Percentiles rank a stretch among this genome's conserved stretches.
phyloP scores from a whole-genome alignment of 176 grass and related monocot genomes.

The Elaeis guineensis region DNA sequence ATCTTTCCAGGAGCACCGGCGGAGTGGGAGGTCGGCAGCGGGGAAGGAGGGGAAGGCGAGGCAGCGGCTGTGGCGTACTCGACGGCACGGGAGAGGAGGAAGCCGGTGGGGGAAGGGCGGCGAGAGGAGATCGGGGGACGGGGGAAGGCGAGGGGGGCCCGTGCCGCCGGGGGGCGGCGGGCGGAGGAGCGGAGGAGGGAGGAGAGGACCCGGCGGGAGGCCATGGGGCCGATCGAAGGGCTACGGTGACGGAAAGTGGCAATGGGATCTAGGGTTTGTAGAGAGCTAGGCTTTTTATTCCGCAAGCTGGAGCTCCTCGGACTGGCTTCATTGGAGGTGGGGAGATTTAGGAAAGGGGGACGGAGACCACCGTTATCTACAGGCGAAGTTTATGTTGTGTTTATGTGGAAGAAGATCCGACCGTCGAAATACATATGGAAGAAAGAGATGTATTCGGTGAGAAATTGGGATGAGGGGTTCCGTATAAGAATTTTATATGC shows the following conservation, averaged over 20 bases:
- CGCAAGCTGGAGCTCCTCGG: too few relatives aligned
- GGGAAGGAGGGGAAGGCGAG: not conserved
- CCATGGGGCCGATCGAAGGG: not conserved
- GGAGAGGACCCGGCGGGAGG: conserved; percentile 4
- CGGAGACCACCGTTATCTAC: too few relatives aligned
- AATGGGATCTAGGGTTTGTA: too few relatives aligned
- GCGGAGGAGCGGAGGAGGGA: conserved; percentile 4
- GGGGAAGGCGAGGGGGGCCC: not conserved
- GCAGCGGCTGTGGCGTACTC: not conserved
- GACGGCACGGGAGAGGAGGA: conserved; percentile 1
- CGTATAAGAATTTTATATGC: too few relatives aligned
- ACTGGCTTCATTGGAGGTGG: too few relatives aligned
- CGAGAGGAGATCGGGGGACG: not conserved
- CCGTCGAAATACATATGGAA: too few relatives aligned
- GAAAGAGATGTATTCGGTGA: too few relatives aligned
- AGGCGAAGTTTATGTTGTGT: too few relatives aligned
- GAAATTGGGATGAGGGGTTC: too few relatives aligned
- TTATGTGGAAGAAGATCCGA: too few relatives aligned
- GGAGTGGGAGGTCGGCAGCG: not conserved
- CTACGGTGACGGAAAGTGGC: not conserved
- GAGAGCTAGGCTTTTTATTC: too few relatives aligned
- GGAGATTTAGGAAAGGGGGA: too few relatives aligned
- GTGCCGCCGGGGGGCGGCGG: not conserved
- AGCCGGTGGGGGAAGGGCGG: not conserved
- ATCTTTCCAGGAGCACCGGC: not conserved